These are phyloP conservation scores for Lolium multiflorum DNA, from an alignment of 176 grass and related monocot species.

Conservation along the genomic window DNA sequence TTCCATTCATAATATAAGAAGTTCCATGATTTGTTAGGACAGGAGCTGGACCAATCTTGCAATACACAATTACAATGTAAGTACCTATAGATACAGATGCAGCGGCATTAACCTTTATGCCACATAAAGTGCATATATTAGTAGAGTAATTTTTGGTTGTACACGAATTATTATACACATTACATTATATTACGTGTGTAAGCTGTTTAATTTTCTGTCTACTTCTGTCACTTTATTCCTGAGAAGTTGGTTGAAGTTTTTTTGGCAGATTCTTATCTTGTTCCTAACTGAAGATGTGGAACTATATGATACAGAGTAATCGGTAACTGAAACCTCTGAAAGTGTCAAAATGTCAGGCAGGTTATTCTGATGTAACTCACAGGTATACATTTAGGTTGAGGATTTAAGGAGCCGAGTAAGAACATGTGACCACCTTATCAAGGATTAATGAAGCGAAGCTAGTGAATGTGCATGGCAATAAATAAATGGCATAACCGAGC, in stretches of 20 bases:
- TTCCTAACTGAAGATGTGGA: neutral
- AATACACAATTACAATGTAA: neutral
- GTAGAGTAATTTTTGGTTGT: neutral
- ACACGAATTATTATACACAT: neutral
- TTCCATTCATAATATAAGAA: neutral
- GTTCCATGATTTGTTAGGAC: neutral
- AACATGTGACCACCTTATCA: no score
- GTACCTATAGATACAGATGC: neutral
- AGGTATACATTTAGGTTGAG: neutral
- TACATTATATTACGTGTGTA: neutral
- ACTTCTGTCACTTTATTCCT: neutral
- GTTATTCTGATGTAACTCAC: neutral
- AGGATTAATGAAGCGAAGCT: no score
- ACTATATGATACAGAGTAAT: neutral
- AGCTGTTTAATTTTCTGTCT: neutral
- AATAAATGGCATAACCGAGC: no score
- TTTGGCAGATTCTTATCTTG: neutral
- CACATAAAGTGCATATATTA: neutral
- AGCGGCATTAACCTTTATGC: neutral
- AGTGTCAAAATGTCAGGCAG: neutral
- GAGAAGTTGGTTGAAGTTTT: neutral
- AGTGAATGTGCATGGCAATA: no score
- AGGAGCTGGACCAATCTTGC: neutral
- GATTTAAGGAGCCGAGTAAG: no score
- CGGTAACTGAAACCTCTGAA: neutral